Percentiles rank a stretch among this genome's conserved stretches.
Evolutionary conservation across 352 stramenopile genomes (phyloP).

Genomic region (Detonula confervacea): DNA sequence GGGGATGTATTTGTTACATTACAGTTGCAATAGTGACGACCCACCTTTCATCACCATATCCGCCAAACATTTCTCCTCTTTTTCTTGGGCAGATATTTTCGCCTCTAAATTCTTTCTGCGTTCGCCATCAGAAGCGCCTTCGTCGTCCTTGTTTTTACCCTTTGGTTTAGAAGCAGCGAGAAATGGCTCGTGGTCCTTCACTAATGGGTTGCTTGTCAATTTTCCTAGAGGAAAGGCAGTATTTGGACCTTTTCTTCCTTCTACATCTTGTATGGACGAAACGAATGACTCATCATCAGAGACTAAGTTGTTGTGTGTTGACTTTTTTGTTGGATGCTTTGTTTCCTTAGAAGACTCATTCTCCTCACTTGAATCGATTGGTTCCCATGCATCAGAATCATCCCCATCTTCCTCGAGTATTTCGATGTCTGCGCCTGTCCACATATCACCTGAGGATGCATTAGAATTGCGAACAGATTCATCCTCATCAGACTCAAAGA

Average conservation of each 20-base stretch:
- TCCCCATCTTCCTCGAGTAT: slow-evolving; percentile 51
- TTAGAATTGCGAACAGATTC: slow-evolving; percentile 23
- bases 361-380: slow-evolving; percentile 26
- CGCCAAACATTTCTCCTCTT: slow-evolving; percentile 53
- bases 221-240: slow-evolving; percentile 22
- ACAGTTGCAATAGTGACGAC: not conserved
- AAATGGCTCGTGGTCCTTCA: slow-evolving; percentile 20
- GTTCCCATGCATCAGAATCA: slow-evolving; percentile 48
- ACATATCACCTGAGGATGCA: slow-evolving; percentile 27
- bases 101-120: slow-evolving; percentile 8
- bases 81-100: slow-evolving; percentile 20
- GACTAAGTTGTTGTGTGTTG: slow-evolving; percentile 28
- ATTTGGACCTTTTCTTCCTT: not conserved
- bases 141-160: slow-evolving; percentile 1
- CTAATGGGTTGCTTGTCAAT: slow-evolving; percentile 20
- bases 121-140: not conserved
- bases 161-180: slow-evolving; percentile 27
- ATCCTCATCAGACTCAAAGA: slow-evolving; percentile 46
- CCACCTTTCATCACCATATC: slow-evolving; percentile 66
- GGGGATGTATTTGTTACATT: slow-evolving; percentile 1
- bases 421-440: slow-evolving; percentile 44
- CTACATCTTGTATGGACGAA: slow-evolving; percentile 1
- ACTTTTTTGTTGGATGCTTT: not conserved
- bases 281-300: slow-evolving; percentile 49
- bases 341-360: slow-evolving; percentile 1